Evolutionary conservation across 129 eudicot genomes (phyloP).

Genomic region (Deinandra increscens): DNA sequence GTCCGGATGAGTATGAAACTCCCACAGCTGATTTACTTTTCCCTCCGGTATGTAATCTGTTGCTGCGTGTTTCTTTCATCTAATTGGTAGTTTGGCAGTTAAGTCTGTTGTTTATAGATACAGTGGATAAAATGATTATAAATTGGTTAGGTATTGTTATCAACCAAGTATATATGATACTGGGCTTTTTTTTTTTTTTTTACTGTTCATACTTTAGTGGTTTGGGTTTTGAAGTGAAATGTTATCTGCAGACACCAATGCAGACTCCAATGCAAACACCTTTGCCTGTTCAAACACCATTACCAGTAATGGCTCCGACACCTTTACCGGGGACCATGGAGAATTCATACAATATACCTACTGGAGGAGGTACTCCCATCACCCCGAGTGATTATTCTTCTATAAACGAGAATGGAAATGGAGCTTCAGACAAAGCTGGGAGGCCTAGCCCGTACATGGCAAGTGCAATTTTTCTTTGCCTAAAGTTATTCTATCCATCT

Average conservation of each 20-base stretch:
- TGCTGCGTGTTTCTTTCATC: neutral
- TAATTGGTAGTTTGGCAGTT: neutral
- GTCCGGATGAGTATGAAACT: constrained; percentile 88
- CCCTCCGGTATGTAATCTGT: constrained; percentile 62
- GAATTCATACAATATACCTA: constrained; percentile 79
- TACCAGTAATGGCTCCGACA: constrained; percentile 74
- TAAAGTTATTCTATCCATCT: neutral
- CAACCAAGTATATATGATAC: neutral
- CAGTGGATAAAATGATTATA: neutral
- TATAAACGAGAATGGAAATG: constrained; percentile 55
- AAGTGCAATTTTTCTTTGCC: constrained; percentile 28
- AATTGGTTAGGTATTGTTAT: neutral
- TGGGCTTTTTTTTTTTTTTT: neutral
- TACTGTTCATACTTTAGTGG: constrained; percentile 6
- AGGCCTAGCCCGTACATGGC: constrained; percentile 90
- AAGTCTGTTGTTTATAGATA: constrained; percentile 4
- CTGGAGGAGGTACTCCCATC: constrained; percentile 85
- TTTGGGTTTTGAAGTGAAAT: neutral
- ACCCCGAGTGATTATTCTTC: constrained; percentile 80
- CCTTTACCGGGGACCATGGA: constrained; percentile 72
- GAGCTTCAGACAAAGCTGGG: constrained; percentile 53
- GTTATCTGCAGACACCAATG: constrained; percentile 54
- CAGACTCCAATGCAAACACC: constrained; percentile 80
- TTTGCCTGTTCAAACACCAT: constrained; percentile 78
- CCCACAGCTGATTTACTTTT: constrained; percentile 93